Percentiles rank a stretch among this genome's conserved stretches.
These are phyloP conservation scores for Lenzites betulinus DNA, from an alignment of 768 basidiomycete species.

Conservation along the genomic window DNA sequence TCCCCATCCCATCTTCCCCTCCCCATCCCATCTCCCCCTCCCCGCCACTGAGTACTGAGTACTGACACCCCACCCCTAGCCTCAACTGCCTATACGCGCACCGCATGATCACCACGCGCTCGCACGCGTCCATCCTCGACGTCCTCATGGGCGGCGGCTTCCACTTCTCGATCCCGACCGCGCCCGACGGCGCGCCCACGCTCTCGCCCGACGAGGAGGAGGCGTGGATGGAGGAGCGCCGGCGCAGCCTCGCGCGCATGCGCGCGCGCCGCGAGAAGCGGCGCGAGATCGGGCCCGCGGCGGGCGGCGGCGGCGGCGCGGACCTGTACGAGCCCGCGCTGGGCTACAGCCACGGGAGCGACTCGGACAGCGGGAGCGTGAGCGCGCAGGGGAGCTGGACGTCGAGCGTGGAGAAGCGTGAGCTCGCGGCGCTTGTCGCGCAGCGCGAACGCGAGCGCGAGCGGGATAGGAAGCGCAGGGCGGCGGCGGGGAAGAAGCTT, in stretches of 20 bases:
- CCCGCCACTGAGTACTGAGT: too few relatives aligned
- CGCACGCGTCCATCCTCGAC: slow-evolving; percentile 71
- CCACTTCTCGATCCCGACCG: slow-evolving; percentile 15
- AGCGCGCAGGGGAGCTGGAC: slow-evolving; percentile 21
- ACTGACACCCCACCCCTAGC: slow-evolving; percentile 36
- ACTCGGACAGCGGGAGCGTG: slow-evolving; percentile 21
- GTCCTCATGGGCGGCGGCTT: slow-evolving; percentile 68
- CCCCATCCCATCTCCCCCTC: neutral
- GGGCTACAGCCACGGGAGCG: slow-evolving; percentile 15
- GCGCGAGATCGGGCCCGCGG: slow-evolving; percentile 17
- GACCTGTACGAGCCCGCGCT: slow-evolving; percentile 17
- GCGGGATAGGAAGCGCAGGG: neutral
- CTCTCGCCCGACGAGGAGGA: slow-evolving; percentile 30
- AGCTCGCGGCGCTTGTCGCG: neutral
- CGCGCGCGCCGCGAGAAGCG: slow-evolving; percentile 33
- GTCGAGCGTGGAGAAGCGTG: slow-evolving; percentile 18
- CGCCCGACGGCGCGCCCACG: slow-evolving; percentile 6
- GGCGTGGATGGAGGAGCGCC: slow-evolving; percentile 42
- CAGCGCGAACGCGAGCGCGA: slow-evolving; percentile 1
- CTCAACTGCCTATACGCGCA: slow-evolving; percentile 74
- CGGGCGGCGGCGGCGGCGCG: neutral
- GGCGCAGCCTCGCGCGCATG: slow-evolving; percentile 39
- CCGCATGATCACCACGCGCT: slow-evolving; percentile 77
- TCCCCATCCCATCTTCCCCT: neutral
- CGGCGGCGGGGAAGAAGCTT: neutral